These are phyloP conservation scores for Galeopsis tetrahit DNA, from an alignment of 257 asterid species.

Conservation along the genomic window DNA sequence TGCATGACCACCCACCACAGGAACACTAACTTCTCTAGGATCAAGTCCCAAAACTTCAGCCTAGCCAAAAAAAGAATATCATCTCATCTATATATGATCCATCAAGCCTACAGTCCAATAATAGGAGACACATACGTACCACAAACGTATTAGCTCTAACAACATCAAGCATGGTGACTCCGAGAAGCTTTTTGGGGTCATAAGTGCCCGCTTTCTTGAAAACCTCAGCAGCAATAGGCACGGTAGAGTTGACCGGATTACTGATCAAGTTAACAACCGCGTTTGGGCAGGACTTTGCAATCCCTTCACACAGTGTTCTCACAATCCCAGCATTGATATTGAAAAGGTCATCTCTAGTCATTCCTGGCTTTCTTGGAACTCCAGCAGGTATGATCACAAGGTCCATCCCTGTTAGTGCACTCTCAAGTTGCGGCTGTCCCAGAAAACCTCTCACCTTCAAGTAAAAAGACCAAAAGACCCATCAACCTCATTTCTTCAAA, in stretches of 20 bases:
- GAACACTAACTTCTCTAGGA: slow-evolving; percentile 84
- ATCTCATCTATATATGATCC: background rate
- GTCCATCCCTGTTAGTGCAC: slow-evolving; percentile 89
- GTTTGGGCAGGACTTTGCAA: slow-evolving; percentile 73
- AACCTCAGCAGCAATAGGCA: slow-evolving; percentile 92
- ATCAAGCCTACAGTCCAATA: slow-evolving; percentile 3
- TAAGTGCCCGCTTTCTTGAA: slow-evolving; percentile 91
- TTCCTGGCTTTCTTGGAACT: slow-evolving; percentile 93
- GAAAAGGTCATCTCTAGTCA: slow-evolving; percentile 92
- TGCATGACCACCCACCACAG: slow-evolving; percentile 96
- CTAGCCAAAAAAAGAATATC: slow-evolving; percentile 37
- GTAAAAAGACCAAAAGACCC: background rate
- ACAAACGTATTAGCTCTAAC: slow-evolving; percentile 92
- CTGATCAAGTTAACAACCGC: slow-evolving; percentile 87
- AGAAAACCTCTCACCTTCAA: slow-evolving; percentile 82
- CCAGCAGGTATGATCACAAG: slow-evolving; percentile 90
- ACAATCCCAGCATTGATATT: slow-evolving; percentile 93
- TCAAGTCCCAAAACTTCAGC: slow-evolving; percentile 95
- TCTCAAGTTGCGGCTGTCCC: slow-evolving; percentile 73
- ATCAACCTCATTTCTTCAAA: background rate
- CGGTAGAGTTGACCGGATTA: slow-evolving; percentile 91
- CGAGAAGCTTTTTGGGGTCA: slow-evolving; percentile 82
- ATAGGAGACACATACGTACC: slow-evolving; percentile 41
- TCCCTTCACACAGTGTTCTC: slow-evolving; percentile 79
- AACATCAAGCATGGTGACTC: slow-evolving; percentile 94